Conservation (phyloP, 108 stramenopile genomes). For the Parietichytrium sp. region DNA sequence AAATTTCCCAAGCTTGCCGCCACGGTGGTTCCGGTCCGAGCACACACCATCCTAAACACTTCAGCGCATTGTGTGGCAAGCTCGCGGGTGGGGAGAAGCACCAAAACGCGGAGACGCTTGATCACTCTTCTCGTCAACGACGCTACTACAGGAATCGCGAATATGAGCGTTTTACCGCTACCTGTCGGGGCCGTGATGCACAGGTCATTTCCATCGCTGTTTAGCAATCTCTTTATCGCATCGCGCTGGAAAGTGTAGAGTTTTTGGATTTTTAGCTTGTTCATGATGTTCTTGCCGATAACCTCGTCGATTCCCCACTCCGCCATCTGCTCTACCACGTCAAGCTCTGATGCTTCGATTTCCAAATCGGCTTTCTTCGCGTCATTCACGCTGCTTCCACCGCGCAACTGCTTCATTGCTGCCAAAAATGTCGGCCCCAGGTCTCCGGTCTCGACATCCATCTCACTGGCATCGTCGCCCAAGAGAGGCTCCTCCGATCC, state of each 20-base stretch:
- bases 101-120: neutral
- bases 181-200: constrained; percentile 24
- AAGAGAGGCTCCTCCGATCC: no score
- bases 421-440: no score
- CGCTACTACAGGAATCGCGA: constrained; percentile 5
- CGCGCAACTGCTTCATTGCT: no score
- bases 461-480: no score
- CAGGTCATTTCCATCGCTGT: neutral
- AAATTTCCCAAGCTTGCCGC: neutral
- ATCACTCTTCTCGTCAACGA: neutral
- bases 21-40: neutral
- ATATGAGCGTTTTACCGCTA: constrained; percentile 31
- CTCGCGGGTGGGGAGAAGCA: constrained; percentile 7
- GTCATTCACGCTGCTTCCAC: no score
- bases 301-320: neutral
- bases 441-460: no score
- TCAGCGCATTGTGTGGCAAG: neutral
- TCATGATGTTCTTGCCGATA: neutral
- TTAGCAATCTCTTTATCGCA: neutral
- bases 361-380: no score
- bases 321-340: neutral
- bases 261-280: neutral
- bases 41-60: neutral
- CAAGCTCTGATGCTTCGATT: no score
- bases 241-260: constrained; percentile 5